Base-by-base conservation (phyloP, 768 basidiomycete species). In the Boletus vinaceobasis region DNA sequence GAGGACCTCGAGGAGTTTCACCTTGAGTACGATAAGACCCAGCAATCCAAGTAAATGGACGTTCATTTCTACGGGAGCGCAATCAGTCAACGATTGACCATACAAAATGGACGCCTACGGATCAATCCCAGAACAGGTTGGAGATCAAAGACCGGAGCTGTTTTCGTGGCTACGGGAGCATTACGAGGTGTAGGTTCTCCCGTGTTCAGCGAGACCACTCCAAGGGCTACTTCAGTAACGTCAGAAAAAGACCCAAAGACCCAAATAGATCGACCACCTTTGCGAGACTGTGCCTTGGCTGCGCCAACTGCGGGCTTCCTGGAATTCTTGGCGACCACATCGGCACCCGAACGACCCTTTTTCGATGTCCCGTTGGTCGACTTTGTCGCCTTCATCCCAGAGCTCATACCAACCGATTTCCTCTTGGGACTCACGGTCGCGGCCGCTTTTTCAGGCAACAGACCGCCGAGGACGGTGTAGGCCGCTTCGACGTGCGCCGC, bases 31-130 rank as follows among this genome's bases (percentile, higher is more conserved):
- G 3, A 80, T 73, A 17, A 88, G 77, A 0, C 85, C 87, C 4
- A 93, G 71, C 9, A 93, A 60, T 2, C 90, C 88, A 17, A 92
- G 77, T 40, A 95, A 71, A 43, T 83, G 76, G 0, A 81, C 69
- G 19, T 77, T 73, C 59, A 84, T 76, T 55, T 83, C 86, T 88
- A 59, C 14, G 19, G 15, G 0, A 31, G 8, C 5, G 0, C 23
- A 21, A 17, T 59, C 50, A 59, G 37, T 21, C 27, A 11, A 27
- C 14, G 44, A 47, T 11, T 5, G 27, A 26, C 26, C 8, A n/a
- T 8, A 0, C 11, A 46, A 14, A 51, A 11, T 19, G 3, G 19
- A 69, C 5, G 7, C 85, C 43, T 61, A 88, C 87, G 79, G 27
- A 87, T 74, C 13, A 86, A 73, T 27, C 69, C 72, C 4, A 82